Conservation (phyloP, 257 asterid genomes). For the Solanum sejunctum region DNA sequence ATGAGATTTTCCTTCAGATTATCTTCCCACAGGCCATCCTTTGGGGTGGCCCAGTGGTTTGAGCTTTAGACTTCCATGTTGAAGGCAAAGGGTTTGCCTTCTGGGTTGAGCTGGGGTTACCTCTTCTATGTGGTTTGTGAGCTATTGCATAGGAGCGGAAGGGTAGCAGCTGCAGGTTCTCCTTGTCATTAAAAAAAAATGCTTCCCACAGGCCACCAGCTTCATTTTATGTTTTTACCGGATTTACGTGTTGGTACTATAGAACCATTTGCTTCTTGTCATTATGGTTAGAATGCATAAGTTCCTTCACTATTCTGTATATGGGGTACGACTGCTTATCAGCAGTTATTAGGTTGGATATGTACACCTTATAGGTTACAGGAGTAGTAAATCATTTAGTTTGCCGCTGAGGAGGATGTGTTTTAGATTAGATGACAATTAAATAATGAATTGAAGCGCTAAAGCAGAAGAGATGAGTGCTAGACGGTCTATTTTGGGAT, state of each 20-base stretch:
- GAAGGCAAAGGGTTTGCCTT: too few relatives aligned
- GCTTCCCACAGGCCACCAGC: neutral
- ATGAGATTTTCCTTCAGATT: neutral
- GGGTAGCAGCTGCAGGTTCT: too few relatives aligned
- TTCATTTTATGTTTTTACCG: neutral
- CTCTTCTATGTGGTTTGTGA: too few relatives aligned
- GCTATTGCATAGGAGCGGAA: too few relatives aligned
- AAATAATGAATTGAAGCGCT: neutral
- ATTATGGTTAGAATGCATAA: neutral
- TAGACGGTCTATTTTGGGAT: neutral
- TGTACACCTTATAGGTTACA: neutral
- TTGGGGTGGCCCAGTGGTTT: too few relatives aligned
- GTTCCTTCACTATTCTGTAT: neutral
- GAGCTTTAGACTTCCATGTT: too few relatives aligned
- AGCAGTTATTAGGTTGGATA: neutral
- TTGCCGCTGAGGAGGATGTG: neutral
- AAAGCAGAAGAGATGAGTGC: neutral
- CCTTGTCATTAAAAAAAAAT: too few relatives aligned
- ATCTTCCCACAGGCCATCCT: neutral
- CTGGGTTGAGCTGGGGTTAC: too few relatives aligned
- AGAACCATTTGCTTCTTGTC: neutral
- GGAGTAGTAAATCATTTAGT: neutral
- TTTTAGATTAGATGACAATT: neutral
- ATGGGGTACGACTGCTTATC: neutral
- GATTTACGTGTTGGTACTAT: neutral